Percentiles rank a stretch among this genome's conserved stretches.
phyloP scores from a whole-genome alignment of 495 filamentous ascomycete genomes.

The Penicillium longicatenatum region DNA sequence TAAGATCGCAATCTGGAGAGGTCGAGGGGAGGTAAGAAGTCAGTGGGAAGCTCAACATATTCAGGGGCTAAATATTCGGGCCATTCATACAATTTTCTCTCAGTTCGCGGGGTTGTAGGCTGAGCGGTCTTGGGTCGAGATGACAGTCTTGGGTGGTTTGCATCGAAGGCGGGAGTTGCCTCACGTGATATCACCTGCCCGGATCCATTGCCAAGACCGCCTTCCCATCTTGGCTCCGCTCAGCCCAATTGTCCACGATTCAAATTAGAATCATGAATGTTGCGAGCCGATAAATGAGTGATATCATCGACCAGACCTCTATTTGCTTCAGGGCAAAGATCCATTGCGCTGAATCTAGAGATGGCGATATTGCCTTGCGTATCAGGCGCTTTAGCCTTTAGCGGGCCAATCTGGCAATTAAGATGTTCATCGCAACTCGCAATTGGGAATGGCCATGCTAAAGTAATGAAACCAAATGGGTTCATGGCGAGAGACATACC shows the following conservation, averaged over 20 bases:
- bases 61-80: constrained; percentile 13
- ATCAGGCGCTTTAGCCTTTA: no score
- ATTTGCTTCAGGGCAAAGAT: no score
- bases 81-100: constrained; percentile 24
- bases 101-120: constrained; percentile 8
- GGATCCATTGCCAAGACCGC: constrained; percentile 33
- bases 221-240: constrained; percentile 6
- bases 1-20: not conserved
- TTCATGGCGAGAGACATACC: no score
- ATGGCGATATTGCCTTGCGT: no score
- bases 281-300: no score
- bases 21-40: not conserved
- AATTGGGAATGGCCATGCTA: no score
- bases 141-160: constrained; percentile 43
- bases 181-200: constrained; percentile 34
- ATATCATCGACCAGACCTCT: no score
- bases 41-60: constrained; percentile 19
- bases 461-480: no score
- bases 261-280: not conserved
- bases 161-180: constrained; percentile 46
- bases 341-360: no score
- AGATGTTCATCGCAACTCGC: no score
- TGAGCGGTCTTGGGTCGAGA: constrained; percentile 26
- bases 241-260: not conserved
- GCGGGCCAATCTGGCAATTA: no score